These are phyloP conservation scores for Lepidopterella palustris DNA, from an alignment of 495 filamentous ascomycete genomes.

Conservation along the genomic window DNA sequence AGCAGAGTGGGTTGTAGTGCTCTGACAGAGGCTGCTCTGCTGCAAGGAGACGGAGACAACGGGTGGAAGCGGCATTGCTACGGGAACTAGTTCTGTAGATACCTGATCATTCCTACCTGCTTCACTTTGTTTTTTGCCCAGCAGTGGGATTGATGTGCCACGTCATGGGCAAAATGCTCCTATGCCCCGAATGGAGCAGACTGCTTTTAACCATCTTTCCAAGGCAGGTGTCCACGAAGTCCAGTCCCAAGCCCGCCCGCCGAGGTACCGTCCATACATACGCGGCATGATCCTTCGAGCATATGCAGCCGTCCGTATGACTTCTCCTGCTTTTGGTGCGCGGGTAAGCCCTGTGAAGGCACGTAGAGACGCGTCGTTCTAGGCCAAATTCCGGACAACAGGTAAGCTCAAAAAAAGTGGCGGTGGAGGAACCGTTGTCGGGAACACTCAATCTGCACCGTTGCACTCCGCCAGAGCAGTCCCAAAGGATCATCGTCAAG, in stretches of 20 bases:
- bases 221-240: no score
- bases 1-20: neutral
- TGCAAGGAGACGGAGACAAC: conserved; percentile 1
- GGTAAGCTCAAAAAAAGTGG: neutral
- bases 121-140: neutral
- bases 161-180: neutral
- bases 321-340: no score
- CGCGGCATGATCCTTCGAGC: conserved; percentile 6
- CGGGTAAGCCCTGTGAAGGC: neutral
- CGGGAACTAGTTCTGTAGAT: neutral
- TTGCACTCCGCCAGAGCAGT: no score
- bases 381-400: neutral
- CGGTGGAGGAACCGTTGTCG: neutral
- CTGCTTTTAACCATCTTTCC: neutral
- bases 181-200: neutral
- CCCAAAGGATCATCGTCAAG: neutral
- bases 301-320: conserved; percentile 3
- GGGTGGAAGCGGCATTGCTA: neutral
- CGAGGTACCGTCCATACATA: no score
- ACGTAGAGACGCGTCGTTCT: neutral
- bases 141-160: neutral
- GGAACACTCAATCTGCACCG: no score
- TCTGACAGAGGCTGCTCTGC: neutral
- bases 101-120: neutral
- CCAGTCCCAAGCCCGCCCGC: no score